phyloP scores from a whole-genome alignment of 768 basidiomycete genomes.

The Boletus huronensis region DNA sequence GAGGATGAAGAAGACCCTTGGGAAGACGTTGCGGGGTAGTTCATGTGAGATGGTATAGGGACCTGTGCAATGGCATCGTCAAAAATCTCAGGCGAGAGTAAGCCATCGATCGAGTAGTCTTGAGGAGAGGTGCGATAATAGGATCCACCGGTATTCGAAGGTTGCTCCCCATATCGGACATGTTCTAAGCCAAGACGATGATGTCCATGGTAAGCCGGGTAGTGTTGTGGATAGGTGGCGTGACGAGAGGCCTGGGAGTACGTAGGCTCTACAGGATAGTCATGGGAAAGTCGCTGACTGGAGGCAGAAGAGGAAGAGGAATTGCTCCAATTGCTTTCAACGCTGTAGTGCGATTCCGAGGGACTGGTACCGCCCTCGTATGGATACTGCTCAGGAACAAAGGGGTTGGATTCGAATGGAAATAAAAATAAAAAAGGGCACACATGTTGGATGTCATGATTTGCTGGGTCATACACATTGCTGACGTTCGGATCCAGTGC shows the following conservation, averaged over 20 bases:
- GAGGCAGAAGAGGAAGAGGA: slow-evolving; percentile 24
- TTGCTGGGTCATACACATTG: slow-evolving; percentile 8
- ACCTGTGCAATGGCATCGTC: slow-evolving; percentile 3
- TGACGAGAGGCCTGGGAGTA: slow-evolving; percentile 8
- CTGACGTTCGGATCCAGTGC: slow-evolving; percentile 10
- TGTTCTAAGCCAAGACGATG: slow-evolving; percentile 26
- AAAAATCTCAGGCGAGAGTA: slow-evolving; percentile 17
- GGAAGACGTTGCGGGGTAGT: slow-evolving; percentile 5
- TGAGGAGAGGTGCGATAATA: slow-evolving; percentile 19
- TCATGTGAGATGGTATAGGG: slow-evolving; percentile 3
- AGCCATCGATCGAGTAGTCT: slow-evolving; percentile 4
- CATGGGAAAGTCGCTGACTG: slow-evolving; percentile 11
- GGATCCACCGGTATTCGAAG: slow-evolving; percentile 1
- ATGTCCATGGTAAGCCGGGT: slow-evolving; percentile 22
- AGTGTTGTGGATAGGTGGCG: slow-evolving; percentile 11
- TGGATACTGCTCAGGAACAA: slow-evolving; percentile 19
- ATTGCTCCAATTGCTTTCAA: slow-evolving; percentile 27
- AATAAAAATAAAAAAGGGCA: background rate
- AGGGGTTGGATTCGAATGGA: background rate
- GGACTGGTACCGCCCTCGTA: slow-evolving; percentile 24
- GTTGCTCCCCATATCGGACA: slow-evolving; percentile 14
- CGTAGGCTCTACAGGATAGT: slow-evolving; percentile 3
- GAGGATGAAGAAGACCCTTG: slow-evolving; percentile 17
- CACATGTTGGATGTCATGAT: slow-evolving; percentile 19
- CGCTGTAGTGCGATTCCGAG: slow-evolving; percentile 21